Percentiles rank a stretch among this genome's conserved stretches.
Evolutionary conservation across 768 basidiomycete genomes (phyloP).

Genomic region (Mycena rosella): DNA sequence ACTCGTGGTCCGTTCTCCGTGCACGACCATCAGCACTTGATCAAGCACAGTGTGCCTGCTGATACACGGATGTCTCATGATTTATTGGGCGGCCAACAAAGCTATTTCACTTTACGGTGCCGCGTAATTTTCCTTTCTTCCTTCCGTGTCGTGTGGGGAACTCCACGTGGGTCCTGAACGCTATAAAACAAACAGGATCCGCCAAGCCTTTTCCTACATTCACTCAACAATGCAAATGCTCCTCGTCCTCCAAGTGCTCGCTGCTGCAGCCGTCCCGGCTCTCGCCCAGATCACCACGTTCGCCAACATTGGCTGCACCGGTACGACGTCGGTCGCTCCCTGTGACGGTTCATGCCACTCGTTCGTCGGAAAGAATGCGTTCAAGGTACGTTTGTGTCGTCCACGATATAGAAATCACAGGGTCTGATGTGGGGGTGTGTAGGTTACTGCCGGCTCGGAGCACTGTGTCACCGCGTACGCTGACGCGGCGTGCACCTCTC

Average conservation of each 20-base stretch:
- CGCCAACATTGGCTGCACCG: constrained; percentile 7
- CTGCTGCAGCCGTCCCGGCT: constrained; percentile 4
- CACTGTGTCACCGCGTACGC: constrained; percentile 7
- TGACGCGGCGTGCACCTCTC: no score
- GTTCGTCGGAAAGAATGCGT: constrained; percentile 14
- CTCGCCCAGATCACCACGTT: constrained; percentile 9
- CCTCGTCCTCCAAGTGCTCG: neutral
- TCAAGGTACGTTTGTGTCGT: neutral
- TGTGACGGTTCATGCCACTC: no score
- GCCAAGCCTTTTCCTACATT: neutral
- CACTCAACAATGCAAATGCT: constrained; percentile 12
- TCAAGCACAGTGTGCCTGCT: no score
- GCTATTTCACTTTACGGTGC: no score
- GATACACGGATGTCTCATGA: no score
- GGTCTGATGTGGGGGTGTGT: neutral
- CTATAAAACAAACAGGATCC: neutral
- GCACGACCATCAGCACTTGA: no score
- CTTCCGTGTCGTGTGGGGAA: no score
- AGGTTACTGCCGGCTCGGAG: neutral
- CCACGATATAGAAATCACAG: neutral
- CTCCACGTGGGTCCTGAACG: neutral
- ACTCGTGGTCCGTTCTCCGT: no score
- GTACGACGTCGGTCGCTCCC: constrained; percentile 2
- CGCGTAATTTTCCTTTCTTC: no score
- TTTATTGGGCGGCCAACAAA: no score